Percentiles rank a stretch among this genome's conserved stretches.
phyloP scores from a whole-genome alignment of 495 filamentous ascomycete genomes.

The Talaromyces trachyspermus region DNA sequence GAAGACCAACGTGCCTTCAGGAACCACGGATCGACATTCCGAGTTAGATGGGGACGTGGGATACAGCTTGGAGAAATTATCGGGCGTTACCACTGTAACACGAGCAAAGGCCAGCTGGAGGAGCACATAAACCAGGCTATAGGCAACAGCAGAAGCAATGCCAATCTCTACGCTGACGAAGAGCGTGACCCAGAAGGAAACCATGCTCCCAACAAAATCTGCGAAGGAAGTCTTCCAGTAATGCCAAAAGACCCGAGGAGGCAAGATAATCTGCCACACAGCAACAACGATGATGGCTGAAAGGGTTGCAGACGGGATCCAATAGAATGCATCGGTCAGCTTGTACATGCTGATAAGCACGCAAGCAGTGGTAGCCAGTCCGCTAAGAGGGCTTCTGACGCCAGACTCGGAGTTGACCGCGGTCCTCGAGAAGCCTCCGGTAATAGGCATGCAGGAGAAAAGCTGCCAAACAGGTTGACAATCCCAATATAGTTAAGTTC shows the following conservation, averaged over 20 bases:
- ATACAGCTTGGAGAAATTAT: slow-evolving; percentile 7
- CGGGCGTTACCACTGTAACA: slow-evolving; percentile 10
- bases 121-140: slow-evolving; percentile 36
- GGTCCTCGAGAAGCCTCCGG: slow-evolving; percentile 42
- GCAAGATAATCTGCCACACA: slow-evolving; percentile 35
- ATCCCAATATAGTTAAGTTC: slow-evolving; percentile 42
- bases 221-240: slow-evolving; percentile 43
- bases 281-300: slow-evolving; percentile 39
- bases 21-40: too few relatives aligned
- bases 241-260: slow-evolving; percentile 32
- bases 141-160: slow-evolving; percentile 37
- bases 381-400: slow-evolving; percentile 34
- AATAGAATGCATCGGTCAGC: slow-evolving; percentile 40
- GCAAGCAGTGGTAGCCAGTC: slow-evolving; percentile 36
- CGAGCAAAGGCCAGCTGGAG: slow-evolving; percentile 36
- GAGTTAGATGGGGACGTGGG: too few relatives aligned
- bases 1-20: slow-evolving; percentile 32
- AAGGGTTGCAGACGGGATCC: slow-evolving; percentile 43
- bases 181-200: slow-evolving; percentile 41
- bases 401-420: slow-evolving; percentile 40
- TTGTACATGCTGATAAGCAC: slow-evolving; percentile 42
- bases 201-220: slow-evolving; percentile 42
- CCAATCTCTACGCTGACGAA: slow-evolving; percentile 42
- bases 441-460: slow-evolving; percentile 41
- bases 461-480: slow-evolving; percentile 41